A percentile compares a stretch with the other conserved stretches of the same genome.
phyloP scores from a whole-genome alignment of 345 rosid genomes.

The Pistacia integerrima region DNA sequence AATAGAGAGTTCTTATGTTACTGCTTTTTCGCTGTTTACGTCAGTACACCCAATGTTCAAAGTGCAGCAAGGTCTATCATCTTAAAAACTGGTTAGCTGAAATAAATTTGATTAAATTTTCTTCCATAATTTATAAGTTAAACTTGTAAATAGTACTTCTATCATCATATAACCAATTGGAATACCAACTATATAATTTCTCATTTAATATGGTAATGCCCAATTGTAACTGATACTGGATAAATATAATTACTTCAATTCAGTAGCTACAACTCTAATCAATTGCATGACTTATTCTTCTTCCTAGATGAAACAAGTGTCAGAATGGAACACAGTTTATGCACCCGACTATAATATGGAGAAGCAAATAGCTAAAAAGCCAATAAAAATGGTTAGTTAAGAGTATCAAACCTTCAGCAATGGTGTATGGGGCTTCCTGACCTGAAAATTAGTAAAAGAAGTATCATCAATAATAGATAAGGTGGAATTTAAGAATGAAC shows the following conservation, averaged over 20 bases:
- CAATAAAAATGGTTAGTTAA: background rate
- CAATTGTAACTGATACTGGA: background rate
- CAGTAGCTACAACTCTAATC: background rate
- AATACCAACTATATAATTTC: background rate
- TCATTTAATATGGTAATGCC: background rate
- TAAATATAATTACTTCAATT: background rate
- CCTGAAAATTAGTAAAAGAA: constrained; percentile 46
- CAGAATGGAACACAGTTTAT: background rate
- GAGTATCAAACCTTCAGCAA: constrained; percentile 50
- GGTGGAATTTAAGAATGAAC: background rate
- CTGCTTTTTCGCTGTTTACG: background rate
- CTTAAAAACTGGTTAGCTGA: background rate
- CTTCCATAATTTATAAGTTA: background rate
- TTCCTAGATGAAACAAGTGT: background rate
- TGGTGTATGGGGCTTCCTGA: constrained; percentile 70
- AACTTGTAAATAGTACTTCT: too few relatives aligned
- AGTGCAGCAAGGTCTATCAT: background rate
- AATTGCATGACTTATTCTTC: background rate
- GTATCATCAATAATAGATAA: background rate
- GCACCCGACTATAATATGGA: background rate
- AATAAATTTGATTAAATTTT: background rate
- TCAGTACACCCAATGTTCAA: background rate
- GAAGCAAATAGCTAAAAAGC: background rate
- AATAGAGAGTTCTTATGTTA: background rate
- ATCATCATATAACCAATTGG: too few relatives aligned